Conservation (phyloP, 257 asterid genomes). For the Penstemon barbatus region DNA sequence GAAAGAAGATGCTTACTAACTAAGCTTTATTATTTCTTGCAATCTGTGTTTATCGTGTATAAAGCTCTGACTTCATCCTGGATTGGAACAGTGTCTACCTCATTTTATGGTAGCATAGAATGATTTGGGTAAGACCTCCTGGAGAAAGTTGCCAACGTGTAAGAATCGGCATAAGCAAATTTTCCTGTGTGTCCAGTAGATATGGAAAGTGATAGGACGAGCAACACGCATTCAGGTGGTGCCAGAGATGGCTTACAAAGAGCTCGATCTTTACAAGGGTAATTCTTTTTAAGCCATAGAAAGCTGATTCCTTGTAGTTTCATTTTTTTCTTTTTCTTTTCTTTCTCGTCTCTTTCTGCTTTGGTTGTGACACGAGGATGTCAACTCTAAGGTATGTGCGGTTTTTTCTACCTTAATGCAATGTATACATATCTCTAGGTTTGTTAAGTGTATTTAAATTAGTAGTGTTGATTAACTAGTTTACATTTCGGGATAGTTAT, state of each 20-base stretch:
- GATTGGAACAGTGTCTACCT: slow-evolving; percentile 39
- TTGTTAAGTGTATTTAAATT: neutral
- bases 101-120: slow-evolving; percentile 53
- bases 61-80: slow-evolving; percentile 32
- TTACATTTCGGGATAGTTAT: slow-evolving; percentile 5
- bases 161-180: slow-evolving; percentile 50
- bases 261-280: slow-evolving; percentile 76
- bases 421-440: slow-evolving; percentile 17
- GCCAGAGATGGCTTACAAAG: slow-evolving; percentile 48
- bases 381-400: slow-evolving; percentile 5
- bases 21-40: slow-evolving; percentile 21
- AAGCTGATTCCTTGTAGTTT: slow-evolving; percentile 13
- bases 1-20: slow-evolving; percentile 12
- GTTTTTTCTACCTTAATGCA: slow-evolving; percentile 3
- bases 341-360: neutral
- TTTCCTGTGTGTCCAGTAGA: slow-evolving; percentile 40
- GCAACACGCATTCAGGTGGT: slow-evolving; percentile 48
- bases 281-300: slow-evolving; percentile 26
- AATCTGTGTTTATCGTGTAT: slow-evolving; percentile 18
- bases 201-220: slow-evolving; percentile 76
- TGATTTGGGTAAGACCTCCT: slow-evolving; percentile 62
- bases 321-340: neutral
- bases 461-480: neutral
- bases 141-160: slow-evolving; percentile 45
- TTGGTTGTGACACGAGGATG: neutral